Evolutionary conservation across 106 monocot genomes (phyloP).

Genomic region (Phalaenopsis equestris): DNA sequence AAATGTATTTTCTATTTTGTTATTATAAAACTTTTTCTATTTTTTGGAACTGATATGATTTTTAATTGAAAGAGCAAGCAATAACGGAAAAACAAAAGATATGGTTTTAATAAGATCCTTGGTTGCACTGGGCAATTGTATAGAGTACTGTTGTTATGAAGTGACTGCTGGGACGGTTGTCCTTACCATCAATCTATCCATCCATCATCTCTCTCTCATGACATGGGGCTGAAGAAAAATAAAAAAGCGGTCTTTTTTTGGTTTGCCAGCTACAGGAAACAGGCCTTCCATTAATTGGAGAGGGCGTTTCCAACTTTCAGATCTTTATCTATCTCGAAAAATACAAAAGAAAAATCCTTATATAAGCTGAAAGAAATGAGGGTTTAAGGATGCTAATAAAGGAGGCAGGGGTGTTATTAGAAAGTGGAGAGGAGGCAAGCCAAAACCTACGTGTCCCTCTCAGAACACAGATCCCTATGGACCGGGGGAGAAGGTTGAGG

Average conservation of each 20-base stretch:
- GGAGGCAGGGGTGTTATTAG: neutral
- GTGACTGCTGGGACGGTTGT: constrained; percentile 50
- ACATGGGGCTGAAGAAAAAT: constrained; percentile 23
- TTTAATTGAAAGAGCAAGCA: neutral
- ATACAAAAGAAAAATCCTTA: neutral
- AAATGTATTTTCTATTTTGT: constrained; percentile 1
- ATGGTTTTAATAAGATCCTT: constrained; percentile 16
- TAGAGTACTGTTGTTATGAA: constrained; percentile 34
- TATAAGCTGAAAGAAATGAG: neutral
- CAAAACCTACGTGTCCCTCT: constrained; percentile 41
- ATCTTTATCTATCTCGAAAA: neutral
- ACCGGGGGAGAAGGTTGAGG: constrained; percentile 19
- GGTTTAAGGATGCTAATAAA: neutral
- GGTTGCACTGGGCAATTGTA: constrained; percentile 13
- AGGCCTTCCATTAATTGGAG: neutral
- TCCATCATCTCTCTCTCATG: constrained; percentile 20
- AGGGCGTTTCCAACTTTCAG: neutral
- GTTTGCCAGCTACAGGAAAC: constrained; percentile 11
- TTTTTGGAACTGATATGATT: neutral
- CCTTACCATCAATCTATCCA: constrained; percentile 32
- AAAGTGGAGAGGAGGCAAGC: constrained; percentile 12
- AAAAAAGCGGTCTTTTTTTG: constrained; percentile 10
- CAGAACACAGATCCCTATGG: constrained; percentile 79
- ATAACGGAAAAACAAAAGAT: constrained; percentile 10
- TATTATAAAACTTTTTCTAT: neutral